Conservation (phyloP, 441 rosid species). For the Pelargonium fulgidum region DNA sequence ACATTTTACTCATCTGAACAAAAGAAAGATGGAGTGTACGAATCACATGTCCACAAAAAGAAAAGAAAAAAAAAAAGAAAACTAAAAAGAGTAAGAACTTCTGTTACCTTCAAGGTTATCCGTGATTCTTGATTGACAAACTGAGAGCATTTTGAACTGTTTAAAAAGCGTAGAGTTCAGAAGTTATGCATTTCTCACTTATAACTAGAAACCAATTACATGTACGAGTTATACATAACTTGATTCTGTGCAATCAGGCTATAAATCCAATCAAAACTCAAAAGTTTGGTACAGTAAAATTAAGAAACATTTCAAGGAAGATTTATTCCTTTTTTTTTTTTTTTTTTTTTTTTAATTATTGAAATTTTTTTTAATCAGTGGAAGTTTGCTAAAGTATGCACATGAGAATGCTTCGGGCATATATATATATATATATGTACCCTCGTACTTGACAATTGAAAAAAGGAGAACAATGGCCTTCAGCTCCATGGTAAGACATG, state of each 20-base stretch:
- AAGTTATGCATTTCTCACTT: constrained; percentile 9
- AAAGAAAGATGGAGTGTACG: background rate
- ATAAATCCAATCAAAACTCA: background rate
- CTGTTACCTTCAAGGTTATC: constrained; percentile 53
- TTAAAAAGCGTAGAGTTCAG: constrained; percentile 17
- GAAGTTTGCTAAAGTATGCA: background rate
- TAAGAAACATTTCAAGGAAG: background rate
- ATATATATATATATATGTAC: background rate
- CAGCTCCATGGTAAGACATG: too few species aligned
- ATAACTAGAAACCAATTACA: too few species aligned
- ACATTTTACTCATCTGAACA: background rate
- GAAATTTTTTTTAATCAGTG: too few species aligned
- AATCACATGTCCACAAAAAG: background rate
- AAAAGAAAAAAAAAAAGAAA: background rate
- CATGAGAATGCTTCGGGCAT: background rate
- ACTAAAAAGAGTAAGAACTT: background rate
- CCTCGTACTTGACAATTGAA: too few species aligned
- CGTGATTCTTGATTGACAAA: constrained; percentile 58
- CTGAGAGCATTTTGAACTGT: constrained; percentile 72
- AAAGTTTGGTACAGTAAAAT: background rate
- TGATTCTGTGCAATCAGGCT: too few species aligned
- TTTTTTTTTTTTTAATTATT: background rate
- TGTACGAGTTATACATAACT: too few species aligned
- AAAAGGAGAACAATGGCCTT: too few species aligned
- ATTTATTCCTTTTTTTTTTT: background rate